phyloP scores from a whole-genome alignment of 2,329 filamentous ascomycete species.

The Calonectria henricotiae region DNA sequence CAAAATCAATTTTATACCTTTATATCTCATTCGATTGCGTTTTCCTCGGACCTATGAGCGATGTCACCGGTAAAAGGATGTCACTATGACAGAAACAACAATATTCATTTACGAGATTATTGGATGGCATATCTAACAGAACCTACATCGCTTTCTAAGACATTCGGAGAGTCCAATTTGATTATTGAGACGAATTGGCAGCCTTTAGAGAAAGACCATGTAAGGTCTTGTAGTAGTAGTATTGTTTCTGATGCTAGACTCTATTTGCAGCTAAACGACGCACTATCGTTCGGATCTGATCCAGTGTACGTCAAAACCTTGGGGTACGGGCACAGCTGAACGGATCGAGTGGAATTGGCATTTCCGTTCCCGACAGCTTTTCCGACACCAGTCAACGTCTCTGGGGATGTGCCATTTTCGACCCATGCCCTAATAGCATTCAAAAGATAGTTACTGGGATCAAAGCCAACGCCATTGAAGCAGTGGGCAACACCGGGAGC shows the following conservation, averaged over 20 bases:
- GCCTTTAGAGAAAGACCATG: too few relatives aligned
- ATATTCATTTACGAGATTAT: too few relatives aligned
- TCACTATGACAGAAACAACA: too few relatives aligned
- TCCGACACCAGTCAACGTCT: constrained; percentile 35
- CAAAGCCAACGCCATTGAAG: constrained; percentile 27
- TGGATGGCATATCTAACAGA: too few relatives aligned
- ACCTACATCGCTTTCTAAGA: too few relatives aligned
- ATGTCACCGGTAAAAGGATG: too few relatives aligned
- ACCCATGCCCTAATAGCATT: constrained; percentile 41
- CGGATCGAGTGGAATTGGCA: background rate
- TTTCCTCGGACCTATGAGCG: too few relatives aligned
- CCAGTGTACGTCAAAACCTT: constrained; percentile 32
- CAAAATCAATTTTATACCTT: too few relatives aligned
- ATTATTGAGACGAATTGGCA: too few relatives aligned
- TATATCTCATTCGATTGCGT: too few relatives aligned
- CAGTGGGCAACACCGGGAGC: constrained; percentile 43
- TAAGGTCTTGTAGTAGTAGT: too few relatives aligned
- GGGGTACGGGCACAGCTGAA: constrained; percentile 37
- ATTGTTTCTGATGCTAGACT: background rate
- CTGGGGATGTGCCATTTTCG: constrained; percentile 33
- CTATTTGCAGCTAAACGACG: constrained; percentile 39
- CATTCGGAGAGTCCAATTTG: too few relatives aligned
- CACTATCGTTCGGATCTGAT: constrained; percentile 9
- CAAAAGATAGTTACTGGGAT: constrained; percentile 30
- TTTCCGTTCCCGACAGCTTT: constrained; percentile 13